Base-by-base conservation (phyloP, 225 moss, liverwort and hornwort genomes). In the Lunularia cruciata region DNA sequence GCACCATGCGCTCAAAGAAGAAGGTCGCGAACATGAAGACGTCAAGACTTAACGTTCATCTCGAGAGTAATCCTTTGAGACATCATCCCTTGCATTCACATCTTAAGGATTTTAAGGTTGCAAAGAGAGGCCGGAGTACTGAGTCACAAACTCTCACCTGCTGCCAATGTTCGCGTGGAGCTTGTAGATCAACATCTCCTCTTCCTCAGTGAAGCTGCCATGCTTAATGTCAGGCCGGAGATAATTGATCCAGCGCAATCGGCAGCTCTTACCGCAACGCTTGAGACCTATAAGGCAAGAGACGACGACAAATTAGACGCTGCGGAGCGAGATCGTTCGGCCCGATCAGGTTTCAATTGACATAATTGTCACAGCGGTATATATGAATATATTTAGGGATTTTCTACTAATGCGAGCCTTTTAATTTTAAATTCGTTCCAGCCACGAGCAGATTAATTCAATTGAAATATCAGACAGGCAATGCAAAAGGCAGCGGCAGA, bases 201-300 rank as follows among this genome's bases (percentile, higher is more conserved):
- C 89, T 11, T 87, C 87, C 20, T 80, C 62, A 6, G 89, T 81
- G 76, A 89, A 83, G 43, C 75, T 85, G 8, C 89, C 89, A 0
- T 81, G 83, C 73, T 89, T 87, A 2, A 89, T 65, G 18, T 83
- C 81, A 0, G 89, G 89, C 18, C 85, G 81, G 34, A 89, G 72
- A 47, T 89, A 89, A 60, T 89, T 89, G 66, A 85, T 86, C 89
- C 89, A 89, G 31, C 89, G 67, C 25, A 89, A 60, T 43, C 89
- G 68, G 64, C 89, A 89, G 48, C 89, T 89, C 77, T 89, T 89
- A 45, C 89, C 81, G 74, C 89, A 89, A 15, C 89, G 62, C 30
- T 60, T 71, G 47, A 89, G 75, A 32, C 89, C 89, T 89, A 80
- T 40, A 61, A 13, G 9, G 20, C 18, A 51, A 20, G n/a, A 25